Evolutionary conservation across 306 rosid species (phyloP).

Genomic region (Fragaria ananassa): DNA sequence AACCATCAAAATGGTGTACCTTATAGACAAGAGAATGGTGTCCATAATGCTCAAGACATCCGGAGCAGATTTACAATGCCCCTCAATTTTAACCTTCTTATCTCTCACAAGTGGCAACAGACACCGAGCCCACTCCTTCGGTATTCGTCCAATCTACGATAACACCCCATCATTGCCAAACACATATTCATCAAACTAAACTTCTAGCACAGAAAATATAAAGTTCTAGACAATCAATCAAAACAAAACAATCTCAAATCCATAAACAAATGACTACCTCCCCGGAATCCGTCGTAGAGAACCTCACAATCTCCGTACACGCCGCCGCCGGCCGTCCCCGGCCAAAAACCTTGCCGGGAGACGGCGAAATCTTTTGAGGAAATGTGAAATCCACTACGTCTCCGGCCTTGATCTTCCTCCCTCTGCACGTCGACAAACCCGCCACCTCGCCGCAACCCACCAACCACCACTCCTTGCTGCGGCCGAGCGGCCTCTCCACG

Average conservation of each 20-base stretch:
- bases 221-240: neutral
- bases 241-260: neutral
- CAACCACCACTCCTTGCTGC: constrained; percentile 64
- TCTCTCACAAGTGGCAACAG: constrained; percentile 81
- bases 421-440: constrained; percentile 81
- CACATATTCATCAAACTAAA: constrained; percentile 12
- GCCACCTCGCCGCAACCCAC: constrained; percentile 59
- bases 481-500: constrained; percentile 25
- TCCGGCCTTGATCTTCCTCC: constrained; percentile 59
- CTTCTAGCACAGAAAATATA: neutral
- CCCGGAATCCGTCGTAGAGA: constrained; percentile 60
- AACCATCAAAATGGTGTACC: constrained; percentile 32
- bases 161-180: constrained; percentile 21
- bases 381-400: constrained; percentile 70
- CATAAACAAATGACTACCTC: constrained; percentile 51
- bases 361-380: constrained; percentile 45
- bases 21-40: constrained; percentile 59
- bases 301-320: constrained; percentile 83
- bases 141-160: constrained; percentile 87
- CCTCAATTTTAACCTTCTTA: constrained; percentile 62
- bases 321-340: constrained; percentile 44
- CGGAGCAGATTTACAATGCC: constrained; percentile 68
- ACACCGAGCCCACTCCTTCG: constrained; percentile 95
- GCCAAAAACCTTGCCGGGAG: constrained; percentile 63
- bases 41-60: constrained; percentile 75